phyloP scores from a whole-genome alignment of 2,329 filamentous ascomycete genomes.

The Xylaria sp. region DNA sequence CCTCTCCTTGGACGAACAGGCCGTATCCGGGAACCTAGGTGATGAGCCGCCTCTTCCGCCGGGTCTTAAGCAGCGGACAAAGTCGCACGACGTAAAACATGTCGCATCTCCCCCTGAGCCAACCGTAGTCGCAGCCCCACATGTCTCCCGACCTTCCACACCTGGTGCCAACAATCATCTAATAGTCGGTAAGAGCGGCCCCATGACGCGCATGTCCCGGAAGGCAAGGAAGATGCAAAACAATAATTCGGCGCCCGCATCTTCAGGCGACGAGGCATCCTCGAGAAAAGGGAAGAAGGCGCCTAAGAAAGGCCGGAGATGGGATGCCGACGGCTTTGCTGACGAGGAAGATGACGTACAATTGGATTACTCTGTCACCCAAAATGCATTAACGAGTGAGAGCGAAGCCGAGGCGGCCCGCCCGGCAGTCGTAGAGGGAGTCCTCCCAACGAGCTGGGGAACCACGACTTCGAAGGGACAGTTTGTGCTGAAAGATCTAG shows the following conservation, averaged over 20 bases:
- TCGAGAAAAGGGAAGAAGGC: constrained; percentile 70
- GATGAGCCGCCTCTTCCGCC: constrained; percentile 56
- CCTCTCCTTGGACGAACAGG: constrained; percentile 50
- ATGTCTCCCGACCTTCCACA: constrained; percentile 82
- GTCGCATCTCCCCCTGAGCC: constrained; percentile 69
- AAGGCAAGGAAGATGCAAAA: constrained; percentile 78
- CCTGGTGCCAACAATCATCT: constrained; percentile 73
- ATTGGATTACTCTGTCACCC: constrained; percentile 85
- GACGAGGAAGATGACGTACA: constrained; percentile 83
- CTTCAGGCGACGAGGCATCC: constrained; percentile 84
- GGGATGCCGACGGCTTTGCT: constrained; percentile 89
- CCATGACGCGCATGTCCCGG: constrained; percentile 80
- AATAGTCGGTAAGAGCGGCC: constrained; percentile 78
- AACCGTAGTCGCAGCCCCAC: constrained; percentile 76
- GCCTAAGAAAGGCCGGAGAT: constrained; percentile 87
- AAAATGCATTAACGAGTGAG: constrained; percentile 61
- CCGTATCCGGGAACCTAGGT: constrained; percentile 51
- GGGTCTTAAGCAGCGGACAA: constrained; percentile 56
- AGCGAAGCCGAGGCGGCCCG: constrained; percentile 64
- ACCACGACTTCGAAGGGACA: constrained; percentile 86
- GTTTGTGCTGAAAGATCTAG: constrained; percentile 92
- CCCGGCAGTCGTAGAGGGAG: constrained; percentile 73
- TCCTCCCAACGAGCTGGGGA: constrained; percentile 86
- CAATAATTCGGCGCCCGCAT: constrained; percentile 71
- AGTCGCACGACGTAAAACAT: constrained; percentile 50